These are phyloP conservation scores for Williopsis jadinii DNA, from an alignment of 1,139 yeast genomes.

Conservation along the genomic window DNA sequence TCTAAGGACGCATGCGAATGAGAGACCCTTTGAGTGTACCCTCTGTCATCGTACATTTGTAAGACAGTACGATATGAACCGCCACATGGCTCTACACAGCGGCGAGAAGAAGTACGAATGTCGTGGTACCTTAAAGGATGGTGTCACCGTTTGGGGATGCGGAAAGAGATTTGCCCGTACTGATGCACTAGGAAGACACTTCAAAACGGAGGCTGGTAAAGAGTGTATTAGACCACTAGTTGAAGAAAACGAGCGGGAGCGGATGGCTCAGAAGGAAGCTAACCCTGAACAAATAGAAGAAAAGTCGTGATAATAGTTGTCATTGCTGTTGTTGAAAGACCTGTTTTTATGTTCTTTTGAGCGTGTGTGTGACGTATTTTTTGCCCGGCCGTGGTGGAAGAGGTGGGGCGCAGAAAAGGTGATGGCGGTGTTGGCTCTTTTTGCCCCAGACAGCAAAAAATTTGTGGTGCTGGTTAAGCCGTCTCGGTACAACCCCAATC, in stretches of 20 bases:
- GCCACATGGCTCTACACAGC: slow-evolving; percentile 89
- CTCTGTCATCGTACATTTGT: slow-evolving; percentile 95
- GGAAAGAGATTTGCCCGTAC: slow-evolving; percentile 91
- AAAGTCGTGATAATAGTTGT: too few species aligned
- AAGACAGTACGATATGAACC: slow-evolving; percentile 86
- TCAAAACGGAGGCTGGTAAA: slow-evolving; percentile 89
- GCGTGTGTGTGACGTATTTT: too few species aligned
- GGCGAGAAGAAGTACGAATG: slow-evolving; percentile 90
- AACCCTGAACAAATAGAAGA: too few species aligned
- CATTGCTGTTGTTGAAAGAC: too few species aligned
- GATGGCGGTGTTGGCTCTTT: too few species aligned
- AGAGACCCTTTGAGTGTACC: slow-evolving; percentile 80
- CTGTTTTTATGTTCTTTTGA: too few species aligned
- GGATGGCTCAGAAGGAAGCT: not conserved
- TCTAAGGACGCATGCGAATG: slow-evolving; percentile 88
- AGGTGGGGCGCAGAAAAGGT: too few species aligned
- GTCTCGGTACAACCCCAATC: too few species aligned
- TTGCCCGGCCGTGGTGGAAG: too few species aligned
- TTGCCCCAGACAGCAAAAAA: too few species aligned
- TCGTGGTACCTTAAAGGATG: slow-evolving; percentile 61
- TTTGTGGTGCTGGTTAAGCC: too few species aligned
- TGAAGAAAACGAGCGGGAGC: slow-evolving; percentile 54
- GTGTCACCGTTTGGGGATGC: slow-evolving; percentile 71
- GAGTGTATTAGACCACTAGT: slow-evolving; percentile 69
- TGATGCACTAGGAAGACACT: slow-evolving; percentile 90